phyloP scores from a whole-genome alignment of 495 filamentous ascomycete species.

The Chaetomidium leptoderma region DNA sequence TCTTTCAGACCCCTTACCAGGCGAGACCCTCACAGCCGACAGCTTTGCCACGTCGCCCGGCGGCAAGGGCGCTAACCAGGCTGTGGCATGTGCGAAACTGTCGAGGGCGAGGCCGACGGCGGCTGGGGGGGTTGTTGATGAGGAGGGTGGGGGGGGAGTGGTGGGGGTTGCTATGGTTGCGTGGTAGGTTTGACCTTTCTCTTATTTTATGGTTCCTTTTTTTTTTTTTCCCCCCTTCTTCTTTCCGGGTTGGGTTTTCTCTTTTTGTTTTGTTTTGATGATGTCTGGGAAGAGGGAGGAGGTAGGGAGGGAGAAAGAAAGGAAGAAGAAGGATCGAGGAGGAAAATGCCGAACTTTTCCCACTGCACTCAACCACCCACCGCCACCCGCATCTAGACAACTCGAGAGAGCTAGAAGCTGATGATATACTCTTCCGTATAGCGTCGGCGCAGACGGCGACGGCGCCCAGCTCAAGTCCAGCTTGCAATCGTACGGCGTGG shows the following conservation, averaged over 20 bases:
- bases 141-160: constrained; percentile 31
- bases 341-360: too few relatives aligned
- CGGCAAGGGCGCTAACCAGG: constrained; percentile 96
- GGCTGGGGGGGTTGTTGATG: neutral
- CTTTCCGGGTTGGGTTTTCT: too few relatives aligned
- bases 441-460: constrained; percentile 70
- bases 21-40: constrained; percentile 82
- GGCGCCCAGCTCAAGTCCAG: constrained; percentile 48
- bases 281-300: too few relatives aligned
- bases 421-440: constrained; percentile 21
- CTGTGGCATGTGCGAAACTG: constrained; percentile 58
- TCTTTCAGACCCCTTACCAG: constrained; percentile 58
- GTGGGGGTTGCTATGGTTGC: constrained; percentile 76
- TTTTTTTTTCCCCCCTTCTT: too few relatives aligned
- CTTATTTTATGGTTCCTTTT: too few relatives aligned
- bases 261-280: too few relatives aligned
- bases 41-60: constrained; percentile 76
- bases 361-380: too few relatives aligned
- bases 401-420: too few relatives aligned
- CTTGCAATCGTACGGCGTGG: constrained; percentile 58
- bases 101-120: constrained; percentile 24
- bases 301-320: too few relatives aligned
- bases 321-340: too few relatives aligned
- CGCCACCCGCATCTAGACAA: too few relatives aligned
- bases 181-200: neutral